Evolutionary conservation across 2,329 filamentous ascomycete genomes (phyloP), one percentile per base, ranked within the genome.

Genomic region (Raffaelea ambrosiae): DNA sequence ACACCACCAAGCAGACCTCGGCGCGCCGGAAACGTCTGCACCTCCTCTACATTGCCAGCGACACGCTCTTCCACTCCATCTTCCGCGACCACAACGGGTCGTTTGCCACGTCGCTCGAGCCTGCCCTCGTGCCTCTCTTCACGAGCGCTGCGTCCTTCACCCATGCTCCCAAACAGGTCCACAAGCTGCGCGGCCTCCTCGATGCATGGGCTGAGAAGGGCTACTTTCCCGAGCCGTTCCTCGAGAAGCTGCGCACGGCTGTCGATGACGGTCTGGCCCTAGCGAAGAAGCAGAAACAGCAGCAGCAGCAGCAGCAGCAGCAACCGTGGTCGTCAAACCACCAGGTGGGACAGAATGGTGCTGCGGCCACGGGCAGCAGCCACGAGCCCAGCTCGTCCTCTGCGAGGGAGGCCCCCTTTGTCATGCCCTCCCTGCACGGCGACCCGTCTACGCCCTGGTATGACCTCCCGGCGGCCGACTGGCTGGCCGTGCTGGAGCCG

Each of bases 391-490:
- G 16, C 9, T 33, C 31, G 31, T 33, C 16, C 9, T 14, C 35
- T 13, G 59, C 73, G 16, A 83, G 77, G 56, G 72, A 83, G 51
- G 67, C 68, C 1, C 84, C 85, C 0, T 91, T 80, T 58, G 64
- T 84, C 23, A 75, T 95, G 63, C 89, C 89, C 19, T 72, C 84
- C 2, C 78, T 76, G 48, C 89, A 95, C 61, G 89, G 89, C 38
- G 86, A 94, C 59, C 66, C 74, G 2, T 76, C 78, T 0, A 80
- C 76, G 4, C 81, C 84, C 0, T 95, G 84, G 77, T 86, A 89
- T 65, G 88, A 95, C 54, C 69, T 94, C 1, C 88, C 88, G 0
- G 88, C 88, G 2, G 84, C 81, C 2, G 91, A 87, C 54, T 83
- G 90, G 71, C 76, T 95, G 42, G 85, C 85, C 4, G 83, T 86